A percentile compares a stretch with the other conserved stretches of the same genome.
These are phyloP conservation scores for Coelastrella sp. DNA, from an alignment of 139 green algal species.

Conservation along the genomic window DNA sequence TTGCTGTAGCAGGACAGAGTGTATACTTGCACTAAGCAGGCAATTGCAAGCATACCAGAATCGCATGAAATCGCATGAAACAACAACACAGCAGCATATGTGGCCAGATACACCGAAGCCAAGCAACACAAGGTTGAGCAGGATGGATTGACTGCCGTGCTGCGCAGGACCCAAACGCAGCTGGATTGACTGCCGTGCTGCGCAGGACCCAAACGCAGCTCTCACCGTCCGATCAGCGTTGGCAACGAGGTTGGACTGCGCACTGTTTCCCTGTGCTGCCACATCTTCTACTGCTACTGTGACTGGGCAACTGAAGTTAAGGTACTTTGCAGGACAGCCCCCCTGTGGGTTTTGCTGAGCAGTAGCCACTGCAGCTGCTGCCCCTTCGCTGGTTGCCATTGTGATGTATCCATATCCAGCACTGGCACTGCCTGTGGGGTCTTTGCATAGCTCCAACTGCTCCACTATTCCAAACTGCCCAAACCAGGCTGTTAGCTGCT, in stretches of 20 bases:
- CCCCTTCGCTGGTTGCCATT: constrained; percentile 1
- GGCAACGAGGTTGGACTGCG: background rate
- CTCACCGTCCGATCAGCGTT: constrained; percentile 40
- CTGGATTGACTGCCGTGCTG: too few relatives aligned
- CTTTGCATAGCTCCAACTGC: constrained; percentile 11
- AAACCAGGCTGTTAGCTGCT: background rate
- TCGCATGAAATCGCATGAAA: too few relatives aligned
- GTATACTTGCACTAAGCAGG: too few relatives aligned
- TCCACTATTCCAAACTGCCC: constrained; percentile 27
- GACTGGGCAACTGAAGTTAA: constrained; percentile 22
- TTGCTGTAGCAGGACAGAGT: too few relatives aligned
- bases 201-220: too few relatives aligned
- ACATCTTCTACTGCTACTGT: background rate
- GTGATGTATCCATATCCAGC: constrained; percentile 9
- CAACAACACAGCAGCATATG: too few relatives aligned
- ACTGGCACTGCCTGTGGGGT: background rate
- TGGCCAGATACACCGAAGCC: too few relatives aligned
- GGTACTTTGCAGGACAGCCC: background rate
- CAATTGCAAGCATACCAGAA: too few relatives aligned
- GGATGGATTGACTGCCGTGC: too few relatives aligned
- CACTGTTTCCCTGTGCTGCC: background rate
- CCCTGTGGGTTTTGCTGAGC: background rate
- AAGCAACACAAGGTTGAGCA: too few relatives aligned
- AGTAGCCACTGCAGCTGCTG: constrained; percentile 9
- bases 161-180: too few relatives aligned